Conservation (phyloP, 768 basidiomycete genomes). For the Pilatotrama ljubarskyi region DNA sequence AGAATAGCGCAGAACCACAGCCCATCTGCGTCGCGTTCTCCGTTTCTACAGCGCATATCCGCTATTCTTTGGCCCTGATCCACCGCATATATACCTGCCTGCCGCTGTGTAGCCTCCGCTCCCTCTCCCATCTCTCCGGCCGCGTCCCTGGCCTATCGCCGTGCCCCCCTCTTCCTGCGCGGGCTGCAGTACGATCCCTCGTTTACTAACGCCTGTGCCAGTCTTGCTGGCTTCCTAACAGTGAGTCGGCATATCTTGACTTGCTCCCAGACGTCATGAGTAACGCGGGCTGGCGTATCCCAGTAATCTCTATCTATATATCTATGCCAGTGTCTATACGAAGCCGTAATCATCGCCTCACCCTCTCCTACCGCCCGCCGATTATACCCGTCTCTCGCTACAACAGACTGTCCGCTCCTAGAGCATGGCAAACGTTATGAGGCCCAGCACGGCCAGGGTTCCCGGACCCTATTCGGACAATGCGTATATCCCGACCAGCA, state of each 20-base stretch:
- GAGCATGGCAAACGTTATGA: constrained; percentile 19
- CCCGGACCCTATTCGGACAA: background rate
- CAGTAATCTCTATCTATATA: constrained; percentile 20
- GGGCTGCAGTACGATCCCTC: constrained; percentile 13
- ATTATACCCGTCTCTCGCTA: constrained; percentile 2
- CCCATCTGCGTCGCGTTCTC: constrained; percentile 7
- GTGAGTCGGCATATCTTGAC: background rate
- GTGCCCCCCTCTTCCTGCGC: constrained; percentile 6
- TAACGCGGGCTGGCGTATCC: background rate
- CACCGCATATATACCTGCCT: constrained; percentile 3
- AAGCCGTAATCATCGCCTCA: constrained; percentile 8
- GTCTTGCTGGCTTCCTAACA: constrained; percentile 5
- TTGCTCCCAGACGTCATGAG: background rate
- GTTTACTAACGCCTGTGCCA: background rate
- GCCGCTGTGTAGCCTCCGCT: background rate
- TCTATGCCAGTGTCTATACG: constrained; percentile 24
- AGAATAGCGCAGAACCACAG: constrained; percentile 14
- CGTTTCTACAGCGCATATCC: constrained; percentile 3
- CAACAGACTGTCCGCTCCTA: background rate
- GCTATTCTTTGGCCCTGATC: background rate
- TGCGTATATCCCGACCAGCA: constrained; percentile 7
- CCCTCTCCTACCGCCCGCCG: constrained; percentile 13
- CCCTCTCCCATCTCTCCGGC: background rate
- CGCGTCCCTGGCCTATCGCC: background rate
- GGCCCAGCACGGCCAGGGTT: constrained; percentile 1